Evolutionary conservation across 106 monocot genomes (phyloP).

Genomic region (Dendrobium chrysotoxum): DNA sequence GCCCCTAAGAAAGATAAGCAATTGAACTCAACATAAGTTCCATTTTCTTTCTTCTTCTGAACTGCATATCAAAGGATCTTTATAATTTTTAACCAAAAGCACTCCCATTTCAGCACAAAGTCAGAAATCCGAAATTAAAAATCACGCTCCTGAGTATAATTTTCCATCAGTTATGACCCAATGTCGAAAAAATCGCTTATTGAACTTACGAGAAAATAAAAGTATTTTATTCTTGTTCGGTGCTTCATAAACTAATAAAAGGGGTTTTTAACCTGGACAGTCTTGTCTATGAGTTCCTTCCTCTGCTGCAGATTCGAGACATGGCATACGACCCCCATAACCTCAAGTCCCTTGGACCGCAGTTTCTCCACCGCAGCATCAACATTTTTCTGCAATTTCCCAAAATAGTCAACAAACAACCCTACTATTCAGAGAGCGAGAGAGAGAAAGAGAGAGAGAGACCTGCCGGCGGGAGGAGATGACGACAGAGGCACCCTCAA

Average conservation of each 20-base stretch:
- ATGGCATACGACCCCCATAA: slow-evolving; percentile 76
- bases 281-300: slow-evolving; percentile 31
- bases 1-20: background rate
- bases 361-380: slow-evolving; percentile 83
- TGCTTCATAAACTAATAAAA: background rate
- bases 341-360: slow-evolving; percentile 63
- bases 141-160: background rate
- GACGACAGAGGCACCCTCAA: slow-evolving; percentile 80
- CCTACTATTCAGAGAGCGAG: background rate
- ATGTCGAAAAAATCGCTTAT: background rate
- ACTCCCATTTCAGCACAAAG: background rate
- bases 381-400: slow-evolving; percentile 61
- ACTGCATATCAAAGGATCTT: background rate
- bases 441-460: background rate
- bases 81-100: background rate
- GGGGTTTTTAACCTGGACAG: slow-evolving; percentile 9
- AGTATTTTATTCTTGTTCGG: background rate
- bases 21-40: background rate
- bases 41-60: background rate
- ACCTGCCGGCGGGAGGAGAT: slow-evolving; percentile 97
- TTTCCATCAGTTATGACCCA: background rate
- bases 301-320: slow-evolving; percentile 50
- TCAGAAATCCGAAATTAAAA: background rate
- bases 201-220: background rate
- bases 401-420: background rate